A percentile compares a stretch with the other conserved stretches of the same genome.
Evolutionary conservation across 139 green algal genomes (phyloP).

Genomic region (Chlamydomonas asymmetrica): DNA sequence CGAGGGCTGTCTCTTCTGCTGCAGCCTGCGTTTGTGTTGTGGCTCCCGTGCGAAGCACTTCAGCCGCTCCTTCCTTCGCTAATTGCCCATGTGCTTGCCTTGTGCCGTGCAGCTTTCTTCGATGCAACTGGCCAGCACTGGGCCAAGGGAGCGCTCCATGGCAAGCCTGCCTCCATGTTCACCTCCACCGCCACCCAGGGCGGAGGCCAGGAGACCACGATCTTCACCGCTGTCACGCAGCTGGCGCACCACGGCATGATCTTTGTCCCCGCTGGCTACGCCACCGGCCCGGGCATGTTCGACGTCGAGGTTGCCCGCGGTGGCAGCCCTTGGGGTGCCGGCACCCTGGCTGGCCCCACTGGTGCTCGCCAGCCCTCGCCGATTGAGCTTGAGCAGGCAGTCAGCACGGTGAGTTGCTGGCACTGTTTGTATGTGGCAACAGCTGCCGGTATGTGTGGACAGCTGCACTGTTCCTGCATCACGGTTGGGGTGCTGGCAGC

Average conservation of each 20-base stretch:
- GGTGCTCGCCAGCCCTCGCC: constrained; percentile 62
- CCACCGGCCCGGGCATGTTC: constrained; percentile 38
- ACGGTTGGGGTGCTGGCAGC: no score
- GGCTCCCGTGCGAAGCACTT: constrained; percentile 35
- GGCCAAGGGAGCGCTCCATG: constrained; percentile 46
- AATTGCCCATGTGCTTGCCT: no score
- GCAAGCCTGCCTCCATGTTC: constrained; percentile 71
- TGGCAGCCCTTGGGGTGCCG: constrained; percentile 72
- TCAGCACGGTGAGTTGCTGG: constrained; percentile 11
- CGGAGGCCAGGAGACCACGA: constrained; percentile 79
- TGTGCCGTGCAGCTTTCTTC: constrained; percentile 76
- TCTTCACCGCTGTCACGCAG: constrained; percentile 66
- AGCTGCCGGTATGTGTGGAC: no score
- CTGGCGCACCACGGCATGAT: constrained; percentile 88
- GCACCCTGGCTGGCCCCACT: constrained; percentile 62
- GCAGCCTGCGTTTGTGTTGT: no score
- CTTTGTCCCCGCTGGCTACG: constrained; percentile 77
- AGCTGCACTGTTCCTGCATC: no score
- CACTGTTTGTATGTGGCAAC: no score
- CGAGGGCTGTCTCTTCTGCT: no score
- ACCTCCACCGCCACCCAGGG: constrained; percentile 62
- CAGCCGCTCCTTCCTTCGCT: no score
- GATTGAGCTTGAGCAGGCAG: constrained; percentile 58
- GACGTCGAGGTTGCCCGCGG: constrained; percentile 57
- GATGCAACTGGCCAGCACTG: constrained; percentile 69